phyloP scores from a whole-genome alignment of 495 filamentous ascomycete genomes.

The Halenospora varia region DNA sequence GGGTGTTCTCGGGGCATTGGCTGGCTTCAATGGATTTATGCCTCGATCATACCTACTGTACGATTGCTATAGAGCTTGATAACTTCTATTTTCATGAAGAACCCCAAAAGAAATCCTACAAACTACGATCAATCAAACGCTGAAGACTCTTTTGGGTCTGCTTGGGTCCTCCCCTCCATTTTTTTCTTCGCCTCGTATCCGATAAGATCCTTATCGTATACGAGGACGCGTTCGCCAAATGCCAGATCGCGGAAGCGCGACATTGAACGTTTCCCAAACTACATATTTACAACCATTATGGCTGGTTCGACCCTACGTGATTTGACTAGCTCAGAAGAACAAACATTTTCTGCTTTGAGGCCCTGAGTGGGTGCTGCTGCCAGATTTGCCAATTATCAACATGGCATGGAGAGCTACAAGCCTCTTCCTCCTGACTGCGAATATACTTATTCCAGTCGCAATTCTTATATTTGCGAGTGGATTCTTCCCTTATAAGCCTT shows the following conservation, averaged over 20 bases:
- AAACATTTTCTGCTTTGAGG: background rate
- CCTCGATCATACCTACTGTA: no score
- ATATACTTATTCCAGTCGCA: slow-evolving; percentile 72
- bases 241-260: slow-evolving; percentile 19
- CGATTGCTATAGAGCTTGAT: no score
- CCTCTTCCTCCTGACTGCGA: slow-evolving; percentile 54
- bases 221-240: slow-evolving; percentile 13
- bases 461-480: slow-evolving; percentile 82
- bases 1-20: slow-evolving; percentile 1
- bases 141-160: no score
- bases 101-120: no score
- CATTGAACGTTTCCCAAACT: background rate
- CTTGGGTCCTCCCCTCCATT: no score
- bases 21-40: background rate
- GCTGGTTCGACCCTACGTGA: background rate
- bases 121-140: no score
- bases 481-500: slow-evolving; percentile 97
- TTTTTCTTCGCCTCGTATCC: background rate
- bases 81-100: no score
- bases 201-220: slow-evolving; percentile 20
- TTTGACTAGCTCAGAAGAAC: background rate
- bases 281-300: slow-evolving; percentile 3
- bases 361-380: background rate
- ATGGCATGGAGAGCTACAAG: slow-evolving; percentile 15
- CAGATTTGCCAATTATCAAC: background rate